Evolutionary conservation across 2,329 filamentous ascomycete species (phyloP), one percentile per base, ranked within the genome.

Genomic region (Dactylonectria macrodidyma): DNA sequence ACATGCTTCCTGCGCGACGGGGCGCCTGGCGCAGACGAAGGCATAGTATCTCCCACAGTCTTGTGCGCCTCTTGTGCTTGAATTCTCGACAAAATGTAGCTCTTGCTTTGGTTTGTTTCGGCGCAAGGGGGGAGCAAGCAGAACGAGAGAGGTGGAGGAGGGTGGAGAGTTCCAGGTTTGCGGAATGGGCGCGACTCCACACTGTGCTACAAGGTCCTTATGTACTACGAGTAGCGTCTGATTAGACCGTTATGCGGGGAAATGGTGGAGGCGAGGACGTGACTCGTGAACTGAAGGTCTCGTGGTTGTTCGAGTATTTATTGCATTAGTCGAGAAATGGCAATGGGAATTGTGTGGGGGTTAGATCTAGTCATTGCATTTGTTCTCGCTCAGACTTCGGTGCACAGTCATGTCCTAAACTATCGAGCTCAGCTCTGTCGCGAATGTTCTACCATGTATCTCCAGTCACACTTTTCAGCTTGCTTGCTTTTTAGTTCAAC

Each of bases 1-100:
- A 83, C 80, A 69, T 84, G 81, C 69, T 82, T 83, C 59, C 82
- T 66, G 34, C 69, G 66, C 22, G 69, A 48, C 24, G 54, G 30
- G 11, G 51, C 68, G 22, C 64, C 57, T 5, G 65, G 57, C 8
- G 65, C 59, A 9, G 64, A 63, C 24, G 68, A 59, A 33, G 70
- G 69, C 71, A 71, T 71, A 5, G 9, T 22, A 26, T 16, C 22
- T 55, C 4, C 3, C 34, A 2, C 6, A 16, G 7, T 30, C 26
- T 7, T 30, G 26, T 30, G 26, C 26, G 26, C 26, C 26, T 30
- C 7, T 30, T 30, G 7, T 30, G 4, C 7, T 5, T 30, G 10
- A 5, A 1, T 11, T 12, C 14, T 34, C 30, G 8, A 44, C 30
- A 36, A 11, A 30, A 56, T 55, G 22, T 50, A 33, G 19, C 19